Percentiles rank a stretch among this genome's conserved stretches.
Evolutionary conservation across 345 rosid species (phyloP).

Genomic region (Hibiscus trionum): DNA sequence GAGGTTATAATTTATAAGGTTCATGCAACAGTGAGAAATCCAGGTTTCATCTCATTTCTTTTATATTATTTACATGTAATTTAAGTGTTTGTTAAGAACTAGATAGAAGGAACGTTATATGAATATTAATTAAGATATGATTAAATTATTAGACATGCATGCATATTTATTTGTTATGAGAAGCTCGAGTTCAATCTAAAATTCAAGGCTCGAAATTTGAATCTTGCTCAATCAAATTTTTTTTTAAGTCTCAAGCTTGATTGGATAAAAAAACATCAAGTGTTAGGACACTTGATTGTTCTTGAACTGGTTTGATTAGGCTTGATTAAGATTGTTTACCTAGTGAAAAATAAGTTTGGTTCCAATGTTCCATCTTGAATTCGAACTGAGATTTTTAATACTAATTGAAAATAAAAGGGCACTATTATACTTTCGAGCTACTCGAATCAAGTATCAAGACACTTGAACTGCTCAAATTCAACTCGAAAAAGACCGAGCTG

Average conservation of each 20-base stretch:
- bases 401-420: too few species aligned
- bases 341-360: too few species aligned
- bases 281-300: not conserved
- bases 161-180: not conserved
- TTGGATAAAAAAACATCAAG: not conserved
- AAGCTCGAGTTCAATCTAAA: not conserved
- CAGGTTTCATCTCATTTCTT: conserved; percentile 26
- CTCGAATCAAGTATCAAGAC: not conserved
- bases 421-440: not conserved
- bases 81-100: not conserved
- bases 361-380: too few species aligned
- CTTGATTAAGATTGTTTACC: too few species aligned
- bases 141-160: not conserved
- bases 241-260: not conserved
- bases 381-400: too few species aligned
- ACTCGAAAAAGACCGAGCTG: too few species aligned
- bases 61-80: not conserved
- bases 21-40: conserved; percentile 71
- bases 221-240: too few species aligned
- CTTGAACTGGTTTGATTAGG: too few species aligned
- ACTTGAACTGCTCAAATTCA: too few species aligned
- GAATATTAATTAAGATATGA: not conserved
- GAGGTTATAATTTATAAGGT: conserved; percentile 44
- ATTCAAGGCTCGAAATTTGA: not conserved
- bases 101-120: not conserved